Evolutionary conservation across 192 early-diverging fungal genomes (phyloP), one percentile per base, ranked within the genome.

Genomic region (Polychytrium aggregatum): DNA sequence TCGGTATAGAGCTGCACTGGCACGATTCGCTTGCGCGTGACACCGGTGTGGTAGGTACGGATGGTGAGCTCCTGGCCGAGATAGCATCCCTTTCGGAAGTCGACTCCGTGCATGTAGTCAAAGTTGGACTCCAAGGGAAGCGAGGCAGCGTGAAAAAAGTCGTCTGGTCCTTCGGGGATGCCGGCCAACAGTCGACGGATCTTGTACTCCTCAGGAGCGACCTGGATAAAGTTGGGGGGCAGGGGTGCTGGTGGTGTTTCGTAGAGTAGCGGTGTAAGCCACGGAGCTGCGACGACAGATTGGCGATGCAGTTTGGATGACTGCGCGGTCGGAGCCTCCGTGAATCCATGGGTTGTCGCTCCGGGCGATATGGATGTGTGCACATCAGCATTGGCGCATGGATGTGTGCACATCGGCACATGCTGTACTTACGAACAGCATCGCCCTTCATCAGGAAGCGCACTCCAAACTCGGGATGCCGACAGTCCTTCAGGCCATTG

Each of bases 21-120:
- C 26, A 95, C 74, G 6, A 98, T 68, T 39, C 92, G 77, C 71
- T 97, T 97, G 37, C 93, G 78, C 36, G 83, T 87, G 4, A 90
- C 86, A 14, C 95, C 95, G 24, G 83, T 89, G 56, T 97, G 89
- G 51, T 97, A 82, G 10, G 92, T 98, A 39, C 95, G 73, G 61
- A 95, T 93, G 0, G 95, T 98, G 56, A 98, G 81, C 62, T 97
- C 95, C 61, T 98, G 95, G 13, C 95, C 95, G 25, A 97, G 78
- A 53, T 98, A 98, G 65, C 95, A 98, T 1, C 95, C 95, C 68
- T 98, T 98, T 46, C 73, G 68, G 68, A 95, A 98, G 63, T 97
- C 88, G 44, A 98, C 89, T 87, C 93, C 93, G 41, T 72, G 63
- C 81, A 98, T 87, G 46, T 81, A 81, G 61, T 98, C 95, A 29